phyloP scores from a whole-genome alignment of 441 rosid species.

The Sinapis alba region DNA sequence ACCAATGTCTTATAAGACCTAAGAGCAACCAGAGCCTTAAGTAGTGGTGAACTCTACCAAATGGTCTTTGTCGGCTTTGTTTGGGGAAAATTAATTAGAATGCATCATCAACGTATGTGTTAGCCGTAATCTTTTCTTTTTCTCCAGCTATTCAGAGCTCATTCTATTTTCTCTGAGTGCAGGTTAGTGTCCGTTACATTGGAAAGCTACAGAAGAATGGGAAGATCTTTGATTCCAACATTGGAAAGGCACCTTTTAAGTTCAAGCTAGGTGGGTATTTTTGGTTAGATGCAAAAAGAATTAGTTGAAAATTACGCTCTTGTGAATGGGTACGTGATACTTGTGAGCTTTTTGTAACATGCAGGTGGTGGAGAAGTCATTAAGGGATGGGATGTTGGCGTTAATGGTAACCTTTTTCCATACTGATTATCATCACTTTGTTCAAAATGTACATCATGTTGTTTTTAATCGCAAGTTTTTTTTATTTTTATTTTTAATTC shows the following conservation, averaged over 20 bases:
- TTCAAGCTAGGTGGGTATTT: constrained; percentile 81
- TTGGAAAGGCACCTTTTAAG: constrained; percentile 79
- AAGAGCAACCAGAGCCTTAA: not conserved
- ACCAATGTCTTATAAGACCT: not conserved
- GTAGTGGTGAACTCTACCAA: not conserved
- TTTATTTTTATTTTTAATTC: not conserved
- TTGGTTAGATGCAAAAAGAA: not conserved
- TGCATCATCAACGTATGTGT: not conserved
- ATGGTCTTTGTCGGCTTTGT: not conserved
- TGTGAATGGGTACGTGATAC: constrained; percentile 1
- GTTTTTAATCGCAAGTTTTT: not conserved
- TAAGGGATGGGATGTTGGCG: constrained; percentile 99
- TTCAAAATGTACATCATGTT: not conserved
- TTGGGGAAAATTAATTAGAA: not conserved
- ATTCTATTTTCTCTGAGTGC: constrained; percentile 29
- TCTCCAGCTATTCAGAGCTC: not conserved
- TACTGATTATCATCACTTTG: not conserved
- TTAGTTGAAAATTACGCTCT: not conserved
- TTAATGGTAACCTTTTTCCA: constrained; percentile 57
- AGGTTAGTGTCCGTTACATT: constrained; percentile 79
- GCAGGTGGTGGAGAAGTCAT: constrained; percentile 90
- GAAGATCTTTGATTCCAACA: constrained; percentile 81
- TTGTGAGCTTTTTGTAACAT: constrained; percentile 23
- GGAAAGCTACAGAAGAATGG: constrained; percentile 95
- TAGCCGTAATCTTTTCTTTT: not conserved